Conservation (phyloP, 495 filamentous ascomycete species). For the Penicillium riverlandense region DNA sequence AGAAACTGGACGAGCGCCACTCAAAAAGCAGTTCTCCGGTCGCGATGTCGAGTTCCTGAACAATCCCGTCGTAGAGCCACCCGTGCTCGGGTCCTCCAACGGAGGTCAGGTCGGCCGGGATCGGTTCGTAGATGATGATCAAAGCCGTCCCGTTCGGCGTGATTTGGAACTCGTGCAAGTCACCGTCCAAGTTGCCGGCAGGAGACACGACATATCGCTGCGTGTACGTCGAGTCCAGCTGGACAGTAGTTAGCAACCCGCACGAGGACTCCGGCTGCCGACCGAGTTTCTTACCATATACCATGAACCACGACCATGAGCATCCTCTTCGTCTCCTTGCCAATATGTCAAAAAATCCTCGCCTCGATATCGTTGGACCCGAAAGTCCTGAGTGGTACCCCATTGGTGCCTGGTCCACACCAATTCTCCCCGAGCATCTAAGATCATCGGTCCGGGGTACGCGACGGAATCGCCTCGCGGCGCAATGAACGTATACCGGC, state of each 20-base stretch:
- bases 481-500: constrained; percentile 36
- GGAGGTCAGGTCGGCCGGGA: constrained; percentile 34
- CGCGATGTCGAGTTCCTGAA: constrained; percentile 38
- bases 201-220: constrained; percentile 29
- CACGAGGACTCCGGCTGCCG: too few species aligned
- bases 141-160: constrained; percentile 43
- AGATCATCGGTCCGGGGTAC: constrained; percentile 38
- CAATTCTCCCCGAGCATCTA: constrained; percentile 35
- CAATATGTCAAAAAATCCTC: constrained; percentile 47
- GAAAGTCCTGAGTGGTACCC: constrained; percentile 40
- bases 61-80: constrained; percentile 37
- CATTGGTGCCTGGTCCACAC: constrained; percentile 36
- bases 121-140: constrained; percentile 44
- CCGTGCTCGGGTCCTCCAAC: constrained; percentile 36
- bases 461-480: constrained; percentile 36
- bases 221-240: constrained; percentile 43
- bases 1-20: constrained; percentile 29
- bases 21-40: constrained; percentile 35
- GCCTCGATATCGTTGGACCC: constrained; percentile 36
- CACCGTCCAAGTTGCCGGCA: constrained; percentile 22
- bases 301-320: constrained; percentile 42
- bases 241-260: not conserved
- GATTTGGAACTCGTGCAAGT: constrained; percentile 41
- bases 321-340: constrained; percentile 43
- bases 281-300: constrained; percentile 37